phyloP scores from a whole-genome alignment of 208 protist species.

The Tritrichomonas musculus region DNA sequence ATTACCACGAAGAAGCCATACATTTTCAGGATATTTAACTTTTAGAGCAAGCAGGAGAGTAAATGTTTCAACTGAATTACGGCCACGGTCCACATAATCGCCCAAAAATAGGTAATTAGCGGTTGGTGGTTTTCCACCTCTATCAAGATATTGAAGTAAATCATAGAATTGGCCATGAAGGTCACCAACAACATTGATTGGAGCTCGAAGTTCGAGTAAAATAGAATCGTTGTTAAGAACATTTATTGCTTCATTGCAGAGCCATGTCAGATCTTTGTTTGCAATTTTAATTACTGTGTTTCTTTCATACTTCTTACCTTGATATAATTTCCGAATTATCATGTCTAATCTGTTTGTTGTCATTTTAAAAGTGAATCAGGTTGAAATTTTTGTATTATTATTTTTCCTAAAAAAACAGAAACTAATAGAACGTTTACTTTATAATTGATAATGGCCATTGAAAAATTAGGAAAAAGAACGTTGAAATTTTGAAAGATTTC shows the following conservation, averaged over 20 bases:
- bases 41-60: constrained; percentile 86
- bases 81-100: constrained; percentile 99
- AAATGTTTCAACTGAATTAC: constrained; percentile 94
- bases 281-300: not conserved
- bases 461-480: too few species aligned
- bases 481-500: too few species aligned
- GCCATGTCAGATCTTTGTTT: constrained; percentile 29
- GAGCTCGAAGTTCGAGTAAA: constrained; percentile 40
- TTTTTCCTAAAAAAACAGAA: too few species aligned
- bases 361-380: too few species aligned
- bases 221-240: constrained; percentile 52
- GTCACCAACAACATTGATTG: constrained; percentile 48
- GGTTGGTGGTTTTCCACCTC: constrained; percentile 38
- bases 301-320: too few species aligned
- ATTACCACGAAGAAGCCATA: constrained; percentile 86
- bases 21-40: constrained; percentile 52
- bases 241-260: constrained; percentile 46
- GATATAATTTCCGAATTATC: too few species aligned
- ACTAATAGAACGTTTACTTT: too few species aligned
- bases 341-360: too few species aligned
- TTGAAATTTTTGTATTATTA: too few species aligned
- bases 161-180: constrained; percentile 53
- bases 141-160: constrained; percentile 42
- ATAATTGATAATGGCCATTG: too few species aligned
- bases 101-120: too few species aligned